Percentiles rank a stretch among this genome's conserved stretches.
Conservation (phyloP, 257 asterid genomes). For the Euphrasia confusa region DNA sequence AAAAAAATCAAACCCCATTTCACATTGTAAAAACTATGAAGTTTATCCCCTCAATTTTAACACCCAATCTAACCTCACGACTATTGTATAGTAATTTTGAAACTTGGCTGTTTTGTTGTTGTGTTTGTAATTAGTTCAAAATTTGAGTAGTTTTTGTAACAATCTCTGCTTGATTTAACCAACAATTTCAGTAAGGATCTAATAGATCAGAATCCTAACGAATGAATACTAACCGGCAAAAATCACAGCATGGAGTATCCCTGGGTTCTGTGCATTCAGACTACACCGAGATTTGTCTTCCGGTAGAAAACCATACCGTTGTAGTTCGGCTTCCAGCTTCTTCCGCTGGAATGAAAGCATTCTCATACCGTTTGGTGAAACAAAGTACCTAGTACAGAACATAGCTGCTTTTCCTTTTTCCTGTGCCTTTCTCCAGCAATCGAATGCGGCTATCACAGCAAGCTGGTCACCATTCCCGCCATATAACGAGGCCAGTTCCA, state of each 20-base stretch:
- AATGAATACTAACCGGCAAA: constrained; percentile 75
- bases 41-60: too few species aligned
- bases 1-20: too few species aligned
- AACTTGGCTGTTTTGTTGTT: too few species aligned
- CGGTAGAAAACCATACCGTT: constrained; percentile 54
- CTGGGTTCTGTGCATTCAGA: constrained; percentile 68
- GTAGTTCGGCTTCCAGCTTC: constrained; percentile 57
- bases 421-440: constrained; percentile 73
- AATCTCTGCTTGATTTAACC: neutral
- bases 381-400: constrained; percentile 65
- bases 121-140: too few species aligned
- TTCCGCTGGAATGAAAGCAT: constrained; percentile 72
- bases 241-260: constrained; percentile 71
- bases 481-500: constrained; percentile 62
- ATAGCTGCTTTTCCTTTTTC: constrained; percentile 45
- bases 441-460: constrained; percentile 83
- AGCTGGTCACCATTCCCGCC: constrained; percentile 88
- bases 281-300: constrained; percentile 49
- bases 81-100: too few species aligned
- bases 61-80: too few species aligned
- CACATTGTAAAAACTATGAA: too few species aligned
- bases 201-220: constrained; percentile 40
- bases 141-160: too few species aligned
- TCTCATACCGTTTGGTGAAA: constrained; percentile 59
- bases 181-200: neutral